Evolutionary conservation across 345 rosid genomes (phyloP).

Genomic region (Microcos paniculata): DNA sequence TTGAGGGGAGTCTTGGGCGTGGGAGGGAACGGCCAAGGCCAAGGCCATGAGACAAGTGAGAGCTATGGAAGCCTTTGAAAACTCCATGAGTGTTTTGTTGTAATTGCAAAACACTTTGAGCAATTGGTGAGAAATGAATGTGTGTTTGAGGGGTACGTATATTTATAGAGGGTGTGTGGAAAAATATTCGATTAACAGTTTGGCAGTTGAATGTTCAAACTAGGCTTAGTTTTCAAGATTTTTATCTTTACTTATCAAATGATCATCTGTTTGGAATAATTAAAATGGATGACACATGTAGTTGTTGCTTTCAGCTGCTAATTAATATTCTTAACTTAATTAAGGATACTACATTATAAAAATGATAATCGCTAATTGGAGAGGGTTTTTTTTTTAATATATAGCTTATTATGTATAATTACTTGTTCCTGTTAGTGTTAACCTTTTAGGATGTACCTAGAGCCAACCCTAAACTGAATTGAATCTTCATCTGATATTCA

Average conservation of each 20-base stretch:
- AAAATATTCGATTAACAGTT: neutral
- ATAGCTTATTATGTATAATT: too few species aligned
- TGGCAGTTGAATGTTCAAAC: neutral
- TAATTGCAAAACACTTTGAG: neutral
- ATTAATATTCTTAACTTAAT: too few species aligned
- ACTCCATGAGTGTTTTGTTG: neutral
- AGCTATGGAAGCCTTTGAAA: neutral
- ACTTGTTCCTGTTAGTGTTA: too few species aligned
- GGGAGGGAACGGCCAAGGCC: constrained; percentile 11
- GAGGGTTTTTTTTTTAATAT: too few species aligned
- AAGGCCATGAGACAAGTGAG: constrained; percentile 11
- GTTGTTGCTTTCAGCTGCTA: neutral
- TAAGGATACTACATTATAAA: too few species aligned
- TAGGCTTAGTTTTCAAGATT: neutral
- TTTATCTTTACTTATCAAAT: too few species aligned
- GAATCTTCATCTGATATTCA: too few species aligned
- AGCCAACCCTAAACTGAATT: too few species aligned
- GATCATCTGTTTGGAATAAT: neutral
- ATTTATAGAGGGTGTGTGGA: neutral
- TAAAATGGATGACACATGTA: neutral
- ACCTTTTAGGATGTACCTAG: too few species aligned
- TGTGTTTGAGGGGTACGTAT: neutral
- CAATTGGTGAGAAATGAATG: neutral
- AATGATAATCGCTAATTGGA: too few species aligned
- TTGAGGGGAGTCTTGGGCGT: constrained; percentile 37